Conservation (phyloP, 768 basidiomycete species). For the Leccinellum rugosiceps region DNA sequence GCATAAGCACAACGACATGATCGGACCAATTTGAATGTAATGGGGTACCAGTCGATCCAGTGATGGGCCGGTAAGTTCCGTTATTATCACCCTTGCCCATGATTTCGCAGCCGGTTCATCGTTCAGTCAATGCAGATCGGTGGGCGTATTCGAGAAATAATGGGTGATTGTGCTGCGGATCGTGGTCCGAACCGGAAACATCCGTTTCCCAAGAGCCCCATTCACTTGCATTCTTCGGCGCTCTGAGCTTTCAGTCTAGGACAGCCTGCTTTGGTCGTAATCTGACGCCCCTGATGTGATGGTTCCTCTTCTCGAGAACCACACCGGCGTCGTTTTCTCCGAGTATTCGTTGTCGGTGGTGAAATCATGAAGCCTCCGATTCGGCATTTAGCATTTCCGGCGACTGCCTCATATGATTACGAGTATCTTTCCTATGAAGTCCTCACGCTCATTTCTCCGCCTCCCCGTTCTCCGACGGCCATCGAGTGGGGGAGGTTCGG, state of each 20-base stretch:
- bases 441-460: background rate
- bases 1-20: too few species aligned
- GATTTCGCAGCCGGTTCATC: background rate
- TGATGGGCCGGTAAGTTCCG: too few species aligned
- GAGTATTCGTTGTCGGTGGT: background rate
- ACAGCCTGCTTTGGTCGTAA: background rate
- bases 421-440: background rate
- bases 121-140: background rate
- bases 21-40: too few species aligned
- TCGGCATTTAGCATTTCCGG: slow-evolving; percentile 10
- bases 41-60: too few species aligned
- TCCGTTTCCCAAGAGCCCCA: background rate
- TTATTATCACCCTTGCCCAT: background rate
- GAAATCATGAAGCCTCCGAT: slow-evolving; percentile 3
- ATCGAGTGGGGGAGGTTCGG: background rate
- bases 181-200: background rate
- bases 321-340: slow-evolving; percentile 9
- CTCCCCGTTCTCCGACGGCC: background rate
- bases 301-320: background rate
- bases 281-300: background rate
- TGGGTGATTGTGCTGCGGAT: background rate
- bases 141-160: too few species aligned
- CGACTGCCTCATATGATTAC: too few species aligned
- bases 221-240: background rate
- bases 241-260: background rate